phyloP scores from a whole-genome alignment of 495 filamentous ascomycete genomes.

The Penicillium mononematosum region DNA sequence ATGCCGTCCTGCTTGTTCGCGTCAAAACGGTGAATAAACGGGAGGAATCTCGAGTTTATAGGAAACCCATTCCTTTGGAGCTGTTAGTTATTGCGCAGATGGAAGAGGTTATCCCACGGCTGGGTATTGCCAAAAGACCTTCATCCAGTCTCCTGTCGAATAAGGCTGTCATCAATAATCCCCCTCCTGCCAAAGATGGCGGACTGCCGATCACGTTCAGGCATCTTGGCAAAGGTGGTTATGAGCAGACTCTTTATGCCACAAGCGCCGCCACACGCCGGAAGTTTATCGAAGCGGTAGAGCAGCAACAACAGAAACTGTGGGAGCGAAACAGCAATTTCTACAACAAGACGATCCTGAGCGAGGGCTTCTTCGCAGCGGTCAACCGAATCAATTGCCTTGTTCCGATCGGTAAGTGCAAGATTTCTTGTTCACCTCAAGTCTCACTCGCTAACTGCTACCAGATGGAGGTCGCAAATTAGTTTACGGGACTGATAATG shows the following conservation, averaged over 20 bases:
- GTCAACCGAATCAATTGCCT: constrained; percentile 88
- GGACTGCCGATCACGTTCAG: constrained; percentile 92
- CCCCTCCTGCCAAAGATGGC: constrained; percentile 65
- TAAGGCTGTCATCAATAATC: constrained; percentile 51
- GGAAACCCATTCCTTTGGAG: constrained; percentile 93
- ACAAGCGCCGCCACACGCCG: constrained; percentile 65
- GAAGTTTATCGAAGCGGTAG: constrained; percentile 97
- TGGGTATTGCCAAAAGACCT: constrained; percentile 78
- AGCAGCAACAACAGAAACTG: constrained; percentile 81
- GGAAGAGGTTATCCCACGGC: constrained; percentile 85
- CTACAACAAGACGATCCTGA: constrained; percentile 85
- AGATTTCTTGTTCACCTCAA: background rate
- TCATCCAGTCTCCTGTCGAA: constrained; percentile 85
- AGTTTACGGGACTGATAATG: constrained; percentile 88
- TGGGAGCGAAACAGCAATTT: constrained; percentile 82
- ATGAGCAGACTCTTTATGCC: constrained; percentile 89
- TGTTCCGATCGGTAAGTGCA: constrained; percentile 73
- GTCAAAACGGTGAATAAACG: constrained; percentile 88
- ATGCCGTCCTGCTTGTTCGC: constrained; percentile 85
- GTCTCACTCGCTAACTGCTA: constrained; percentile 32
- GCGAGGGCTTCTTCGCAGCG: constrained; percentile 77
- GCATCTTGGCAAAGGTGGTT: constrained; percentile 94
- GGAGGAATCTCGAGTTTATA: constrained; percentile 92
- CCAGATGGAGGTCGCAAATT: constrained; percentile 92
- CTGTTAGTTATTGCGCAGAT: constrained; percentile 92